Conservation (phyloP, 805 yeast genomes). For the Saturnispora diversa region DNA sequence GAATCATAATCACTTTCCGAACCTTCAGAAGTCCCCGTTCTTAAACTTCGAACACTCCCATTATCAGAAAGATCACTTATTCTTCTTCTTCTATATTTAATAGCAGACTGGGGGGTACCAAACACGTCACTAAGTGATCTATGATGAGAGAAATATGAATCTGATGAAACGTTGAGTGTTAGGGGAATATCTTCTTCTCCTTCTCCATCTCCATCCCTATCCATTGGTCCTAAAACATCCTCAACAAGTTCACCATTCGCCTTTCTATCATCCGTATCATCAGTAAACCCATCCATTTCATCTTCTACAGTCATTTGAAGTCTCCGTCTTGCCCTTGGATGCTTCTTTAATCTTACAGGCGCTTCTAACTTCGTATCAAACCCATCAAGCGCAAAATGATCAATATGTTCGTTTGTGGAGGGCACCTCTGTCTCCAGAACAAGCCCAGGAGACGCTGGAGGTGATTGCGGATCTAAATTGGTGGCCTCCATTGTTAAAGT, state of each 20-base stretch:
- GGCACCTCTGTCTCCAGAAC: slow-evolving; percentile 15
- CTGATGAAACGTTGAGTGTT: slow-evolving; percentile 24
- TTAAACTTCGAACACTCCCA: slow-evolving; percentile 8
- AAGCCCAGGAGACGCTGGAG: slow-evolving; percentile 27
- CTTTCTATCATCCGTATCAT: not conserved
- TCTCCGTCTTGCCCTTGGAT: slow-evolving; percentile 6
- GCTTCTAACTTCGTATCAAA: not conserved
- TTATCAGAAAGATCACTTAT: slow-evolving; percentile 25
- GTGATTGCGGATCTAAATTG: slow-evolving; percentile 18
- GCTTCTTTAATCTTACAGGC: not conserved
- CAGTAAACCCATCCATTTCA: not conserved
- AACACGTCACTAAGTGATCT: slow-evolving; percentile 16
- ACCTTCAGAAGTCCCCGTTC: slow-evolving; percentile 6
- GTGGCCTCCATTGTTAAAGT: too few species aligned
- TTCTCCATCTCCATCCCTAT: not conserved
- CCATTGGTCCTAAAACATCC: not conserved
- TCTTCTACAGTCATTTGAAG: not conserved
- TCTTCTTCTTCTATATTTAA: slow-evolving; percentile 15
- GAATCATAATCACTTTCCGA: slow-evolving; percentile 13
- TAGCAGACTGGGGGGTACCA: slow-evolving; percentile 4
- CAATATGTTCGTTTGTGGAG: slow-evolving; percentile 22
- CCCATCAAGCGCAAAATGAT: slow-evolving; percentile 25
- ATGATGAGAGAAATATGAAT: slow-evolving; percentile 29
- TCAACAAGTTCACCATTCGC: not conserved
- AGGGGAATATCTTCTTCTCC: slow-evolving; percentile 6